Base-by-base conservation (phyloP, 2,329 filamentous ascomycete genomes). In the Polychaeton citri region DNA sequence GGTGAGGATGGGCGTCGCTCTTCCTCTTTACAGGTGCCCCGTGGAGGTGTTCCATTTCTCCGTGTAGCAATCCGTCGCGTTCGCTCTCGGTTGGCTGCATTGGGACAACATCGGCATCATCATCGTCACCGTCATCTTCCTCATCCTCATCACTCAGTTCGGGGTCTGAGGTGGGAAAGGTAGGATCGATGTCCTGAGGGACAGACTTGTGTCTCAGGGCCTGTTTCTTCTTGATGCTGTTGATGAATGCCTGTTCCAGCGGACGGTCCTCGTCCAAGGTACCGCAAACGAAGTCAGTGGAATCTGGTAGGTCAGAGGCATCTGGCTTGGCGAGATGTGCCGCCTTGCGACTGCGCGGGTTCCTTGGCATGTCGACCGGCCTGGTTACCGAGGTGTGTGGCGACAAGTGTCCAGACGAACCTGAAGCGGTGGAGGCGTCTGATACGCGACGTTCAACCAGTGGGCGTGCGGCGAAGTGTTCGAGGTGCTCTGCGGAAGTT, bases 281-380 rank as follows among this genome's bases (percentile, higher is more conserved):
- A 39, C 90, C 90, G 52, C 90, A 96, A n/a, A 98, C 90, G 47
- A 98, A 98, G 58, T 98, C 90, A 10, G 90, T 96, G 60, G 87
- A 95, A 58, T 98, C 90, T 1, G 90, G 90, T 8, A 98, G 68
- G 53, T 94, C 85, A 2, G 84, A 83, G 3, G 46, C 43, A 9
- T 47, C 42, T 4, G 43, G 34, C 10, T 47, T 44, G 6, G 43
- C 42, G 33, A 50, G 51, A 1, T 48, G 34, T 10, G 24, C 69
- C 67, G 28, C 64, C 65, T 30, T 56, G 65, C 4, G 41, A 31
- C 5, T 21, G 38, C 19, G 32, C 4, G 30, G 12, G 30, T 5
- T 13, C 15, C 16, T 28, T n/a, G 13, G 26, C 21, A 37, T 21
- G 35, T 32, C 31, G 18, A 28, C 24, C 5, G 24, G 24, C 4